A percentile compares a stretch with the other conserved stretches of the same genome.
phyloP scores from a whole-genome alignment of 164 flowering plant genomes.

The Euptelea pleiosperma region DNA sequence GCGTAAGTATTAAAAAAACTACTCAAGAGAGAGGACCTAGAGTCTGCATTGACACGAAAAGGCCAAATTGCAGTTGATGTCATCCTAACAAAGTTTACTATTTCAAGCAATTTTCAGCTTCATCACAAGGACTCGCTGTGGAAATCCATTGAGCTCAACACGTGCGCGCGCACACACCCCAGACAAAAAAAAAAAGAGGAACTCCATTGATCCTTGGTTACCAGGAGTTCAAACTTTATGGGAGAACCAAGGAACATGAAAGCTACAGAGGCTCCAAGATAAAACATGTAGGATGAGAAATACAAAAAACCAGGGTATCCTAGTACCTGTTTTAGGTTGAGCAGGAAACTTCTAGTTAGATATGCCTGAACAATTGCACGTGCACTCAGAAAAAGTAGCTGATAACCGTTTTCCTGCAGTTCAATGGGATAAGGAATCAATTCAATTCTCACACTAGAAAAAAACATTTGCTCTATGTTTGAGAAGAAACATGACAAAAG shows the following conservation, averaged over 20 bases:
- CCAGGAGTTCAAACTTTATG: too few species aligned
- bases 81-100: background rate
- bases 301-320: background rate
- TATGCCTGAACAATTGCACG: constrained; percentile 98
- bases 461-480: background rate
- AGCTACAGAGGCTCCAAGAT: background rate
- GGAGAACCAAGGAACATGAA: background rate
- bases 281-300: background rate
- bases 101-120: constrained; percentile 1
- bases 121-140: too few species aligned
- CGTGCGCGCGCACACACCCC: too few species aligned
- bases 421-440: background rate
- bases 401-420: constrained; percentile 96
- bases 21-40: background rate
- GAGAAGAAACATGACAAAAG: constrained; percentile 5
- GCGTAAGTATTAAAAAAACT: too few species aligned
- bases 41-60: background rate
- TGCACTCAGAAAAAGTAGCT: constrained; percentile 93
- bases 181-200: too few species aligned
- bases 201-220: too few species aligned
- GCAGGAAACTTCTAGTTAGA: constrained; percentile 71
- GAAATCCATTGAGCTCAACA: too few species aligned
- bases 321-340: constrained; percentile 88
- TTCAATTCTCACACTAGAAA: background rate
- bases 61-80: background rate